Percentiles rank a stretch among this genome's conserved stretches.
These are phyloP conservation scores for Cornus controversa DNA, from an alignment of 148 eudicot genomes.

Conservation along the genomic window DNA sequence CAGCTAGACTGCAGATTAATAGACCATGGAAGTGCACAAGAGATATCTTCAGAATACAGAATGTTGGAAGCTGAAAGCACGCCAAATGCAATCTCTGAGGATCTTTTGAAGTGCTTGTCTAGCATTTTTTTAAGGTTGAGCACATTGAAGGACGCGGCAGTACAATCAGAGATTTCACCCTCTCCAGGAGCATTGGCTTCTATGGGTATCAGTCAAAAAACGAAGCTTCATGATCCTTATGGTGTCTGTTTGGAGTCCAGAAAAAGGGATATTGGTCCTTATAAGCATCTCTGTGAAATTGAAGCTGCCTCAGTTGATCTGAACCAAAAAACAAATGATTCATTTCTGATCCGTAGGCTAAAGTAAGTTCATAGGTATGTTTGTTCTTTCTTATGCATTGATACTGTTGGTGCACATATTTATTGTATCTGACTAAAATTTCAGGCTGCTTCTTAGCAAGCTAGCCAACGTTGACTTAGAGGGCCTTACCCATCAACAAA, in stretches of 20 bases:
- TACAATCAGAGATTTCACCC: constrained; percentile 38
- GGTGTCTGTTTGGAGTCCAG: constrained; percentile 31
- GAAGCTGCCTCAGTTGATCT: constrained; percentile 67
- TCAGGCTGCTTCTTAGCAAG: constrained; percentile 76
- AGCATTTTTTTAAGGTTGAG: constrained; percentile 67
- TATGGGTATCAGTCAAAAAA: constrained; percentile 24
- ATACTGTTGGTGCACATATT: not conserved
- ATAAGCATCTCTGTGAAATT: constrained; percentile 50
- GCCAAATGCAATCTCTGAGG: constrained; percentile 77
- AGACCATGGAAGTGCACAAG: constrained; percentile 25
- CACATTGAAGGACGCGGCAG: constrained; percentile 41
- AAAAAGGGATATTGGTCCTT: constrained; percentile 65
- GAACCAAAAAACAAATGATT: constrained; percentile 56
- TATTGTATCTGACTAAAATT: constrained; percentile 3
- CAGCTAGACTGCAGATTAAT: constrained; percentile 32
- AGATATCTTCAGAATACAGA: constrained; percentile 31
- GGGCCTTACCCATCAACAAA: constrained; percentile 85
- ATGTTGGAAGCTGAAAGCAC: constrained; percentile 41
- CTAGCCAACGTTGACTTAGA: constrained; percentile 67
- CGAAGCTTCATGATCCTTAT: constrained; percentile 63
- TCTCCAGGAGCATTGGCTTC: constrained; percentile 32
- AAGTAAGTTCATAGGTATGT: constrained; percentile 50
- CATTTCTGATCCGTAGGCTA: constrained; percentile 71
- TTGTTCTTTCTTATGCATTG: not conserved
- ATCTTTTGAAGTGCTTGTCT: constrained; percentile 71